Evolutionary conservation across 164 flowering plant genomes (phyloP).

Genomic region (Umbellularia californica): DNA sequence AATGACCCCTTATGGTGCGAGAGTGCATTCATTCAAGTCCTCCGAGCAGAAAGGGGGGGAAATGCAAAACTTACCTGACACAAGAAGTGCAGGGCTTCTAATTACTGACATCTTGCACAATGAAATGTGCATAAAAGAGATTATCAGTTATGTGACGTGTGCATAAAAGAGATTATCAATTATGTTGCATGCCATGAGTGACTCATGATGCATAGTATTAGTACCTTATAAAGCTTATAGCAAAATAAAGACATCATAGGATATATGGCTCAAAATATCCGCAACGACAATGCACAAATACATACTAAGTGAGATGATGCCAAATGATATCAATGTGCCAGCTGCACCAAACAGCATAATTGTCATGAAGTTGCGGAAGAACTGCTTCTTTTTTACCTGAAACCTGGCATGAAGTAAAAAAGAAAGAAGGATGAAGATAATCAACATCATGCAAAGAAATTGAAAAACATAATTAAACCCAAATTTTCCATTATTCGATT

Average conservation of each 20-base stretch:
- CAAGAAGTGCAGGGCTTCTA: too few relatives aligned
- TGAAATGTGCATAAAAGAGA: neutral
- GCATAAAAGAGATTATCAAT: neutral
- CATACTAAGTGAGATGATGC: slow-evolving; percentile 54
- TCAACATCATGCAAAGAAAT: neutral
- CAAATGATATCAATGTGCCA: slow-evolving; percentile 70
- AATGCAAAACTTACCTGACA: too few relatives aligned
- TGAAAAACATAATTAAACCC: neutral
- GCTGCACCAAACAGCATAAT: slow-evolving; percentile 68
- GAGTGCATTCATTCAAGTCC: too few relatives aligned
- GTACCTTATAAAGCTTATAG: neutral
- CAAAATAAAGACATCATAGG: neutral
- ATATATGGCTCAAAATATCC: neutral
- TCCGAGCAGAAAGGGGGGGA: too few relatives aligned
- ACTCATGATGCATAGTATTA: neutral
- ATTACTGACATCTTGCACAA: too few relatives aligned
- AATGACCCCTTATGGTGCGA: too few relatives aligned
- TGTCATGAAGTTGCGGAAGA: slow-evolving; percentile 72
- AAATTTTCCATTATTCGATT: neutral
- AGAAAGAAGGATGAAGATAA: neutral
- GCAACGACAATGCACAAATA: neutral
- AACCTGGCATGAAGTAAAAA: slow-evolving; percentile 33
- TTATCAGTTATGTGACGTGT: neutral
- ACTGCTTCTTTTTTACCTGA: slow-evolving; percentile 75
- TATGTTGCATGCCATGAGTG: neutral